phyloP scores from a whole-genome alignment of 495 filamentous ascomycete species.

The Cladorrhinum samala region DNA sequence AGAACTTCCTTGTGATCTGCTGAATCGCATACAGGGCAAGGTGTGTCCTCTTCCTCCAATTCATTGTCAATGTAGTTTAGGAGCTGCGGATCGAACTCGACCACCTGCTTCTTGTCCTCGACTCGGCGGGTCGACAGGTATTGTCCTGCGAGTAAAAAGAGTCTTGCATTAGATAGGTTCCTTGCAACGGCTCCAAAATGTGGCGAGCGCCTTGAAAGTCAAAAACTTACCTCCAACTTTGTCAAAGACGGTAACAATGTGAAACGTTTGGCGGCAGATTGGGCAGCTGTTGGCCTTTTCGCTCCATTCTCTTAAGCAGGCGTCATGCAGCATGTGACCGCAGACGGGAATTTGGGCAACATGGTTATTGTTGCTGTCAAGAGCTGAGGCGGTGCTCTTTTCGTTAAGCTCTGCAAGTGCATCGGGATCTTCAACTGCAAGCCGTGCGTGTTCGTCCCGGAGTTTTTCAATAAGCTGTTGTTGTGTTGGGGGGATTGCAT shows the following conservation, averaged over 20 bases:
- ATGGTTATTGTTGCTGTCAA: constrained; percentile 23
- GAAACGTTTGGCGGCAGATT: constrained; percentile 88
- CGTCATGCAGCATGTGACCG: constrained; percentile 83
- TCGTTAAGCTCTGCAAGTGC: constrained; percentile 44
- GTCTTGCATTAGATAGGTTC: neutral
- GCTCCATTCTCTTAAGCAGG: constrained; percentile 86
- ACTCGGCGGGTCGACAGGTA: constrained; percentile 72
- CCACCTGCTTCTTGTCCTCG: constrained; percentile 81
- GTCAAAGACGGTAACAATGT: constrained; percentile 76
- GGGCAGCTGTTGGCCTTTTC: constrained; percentile 96
- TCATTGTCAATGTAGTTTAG: constrained; percentile 66
- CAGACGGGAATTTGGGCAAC: constrained; percentile 58
- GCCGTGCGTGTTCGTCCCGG: constrained; percentile 16
- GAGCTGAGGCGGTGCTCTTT: neutral
- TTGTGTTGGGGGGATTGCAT: constrained; percentile 9
- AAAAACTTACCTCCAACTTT: constrained; percentile 72
- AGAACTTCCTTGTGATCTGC: constrained; percentile 72
- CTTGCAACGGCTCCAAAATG: constrained; percentile 3
- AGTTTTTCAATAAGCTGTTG: constrained; percentile 10
- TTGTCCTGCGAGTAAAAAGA: neutral
- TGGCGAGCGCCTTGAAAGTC: no score
- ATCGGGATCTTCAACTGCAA: constrained; percentile 33
- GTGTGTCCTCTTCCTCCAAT: constrained; percentile 61
- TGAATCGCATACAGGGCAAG: constrained; percentile 75
- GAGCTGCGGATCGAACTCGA: constrained; percentile 70